Evolutionary conservation across 352 stramenopile genomes (phyloP), one percentile per base, ranked within the genome.

Genomic region (Aphanomyces euteiches): DNA sequence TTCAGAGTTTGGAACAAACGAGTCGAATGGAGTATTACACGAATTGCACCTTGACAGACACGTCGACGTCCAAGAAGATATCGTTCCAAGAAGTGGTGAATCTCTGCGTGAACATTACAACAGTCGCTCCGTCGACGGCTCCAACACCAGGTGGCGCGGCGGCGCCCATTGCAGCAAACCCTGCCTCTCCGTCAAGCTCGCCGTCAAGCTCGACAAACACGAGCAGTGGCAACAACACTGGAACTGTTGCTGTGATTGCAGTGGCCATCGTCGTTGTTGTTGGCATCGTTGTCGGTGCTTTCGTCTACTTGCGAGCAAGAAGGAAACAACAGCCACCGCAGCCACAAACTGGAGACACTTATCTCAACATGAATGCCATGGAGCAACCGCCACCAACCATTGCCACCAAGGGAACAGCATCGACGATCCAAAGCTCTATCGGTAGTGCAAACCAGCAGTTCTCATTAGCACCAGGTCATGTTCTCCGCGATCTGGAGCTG

Each of bases 271-370:
- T 50, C 43, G 43, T 50, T 50, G 43, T n/a, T 12, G 10, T 50
- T 50, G 43, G 10, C 43, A n/a, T 50, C 43, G 43, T 50, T n/a
- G 43, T 50, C 43, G 43, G 43, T 50, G 43, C 43, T 50, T 50
- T 50, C 43, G 43, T 28, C 28, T 28, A 28, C 28, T 28, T 28
- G 28, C 28, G 28, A 28, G 2, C 28, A 28, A 28, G 28, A 2
- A 28, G 28, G 28, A 28, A 28, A 28, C 28, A 0, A 2, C 28
- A 28, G 28, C 28, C 28, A 28, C 28, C 28, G 28, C 28, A 28
- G 28, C 28, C 28, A 28, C 28, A 0, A 28, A 28, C 28, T 28
- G 28, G 28, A 28, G 28, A 28, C 28, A 28, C 28, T 28, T 28
- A 28, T 28, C 1, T 28, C 28, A 28, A 28, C 28, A 28, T 28